A percentile compares a stretch with the other conserved stretches of the same genome.
Evolutionary conservation across 495 filamentous ascomycete species (phyloP).

Genomic region (Penicillium turbatum): DNA sequence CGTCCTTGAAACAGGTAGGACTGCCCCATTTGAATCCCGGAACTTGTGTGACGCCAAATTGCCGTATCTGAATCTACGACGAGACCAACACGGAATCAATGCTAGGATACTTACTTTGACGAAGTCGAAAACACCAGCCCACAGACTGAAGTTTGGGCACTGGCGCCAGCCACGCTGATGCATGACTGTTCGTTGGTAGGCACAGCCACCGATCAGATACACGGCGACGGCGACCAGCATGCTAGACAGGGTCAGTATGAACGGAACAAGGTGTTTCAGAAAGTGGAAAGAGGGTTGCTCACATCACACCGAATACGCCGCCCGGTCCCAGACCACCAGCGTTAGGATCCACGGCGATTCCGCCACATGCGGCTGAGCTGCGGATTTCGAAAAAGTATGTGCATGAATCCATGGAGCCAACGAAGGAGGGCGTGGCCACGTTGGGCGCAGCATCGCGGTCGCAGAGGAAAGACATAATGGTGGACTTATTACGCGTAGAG

Average conservation of each 20-base stretch:
- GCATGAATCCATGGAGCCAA: conserved; percentile 83
- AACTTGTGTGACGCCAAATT: conserved; percentile 19
- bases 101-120: conserved; percentile 62
- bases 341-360: conserved; percentile 55
- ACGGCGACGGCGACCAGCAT: conserved; percentile 73
- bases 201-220: conserved; percentile 87
- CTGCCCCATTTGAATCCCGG: conserved; percentile 21
- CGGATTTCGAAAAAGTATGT: conserved; percentile 98
- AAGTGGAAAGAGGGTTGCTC: conserved; percentile 33
- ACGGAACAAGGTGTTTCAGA: not conserved
- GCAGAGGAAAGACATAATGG: conserved; percentile 89
- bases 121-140: conserved; percentile 83
- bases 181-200: conserved; percentile 92
- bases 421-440: conserved; percentile 68
- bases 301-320: conserved; percentile 91
- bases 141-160: conserved; percentile 88
- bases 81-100: conserved; percentile 33
- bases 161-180: conserved; percentile 95
- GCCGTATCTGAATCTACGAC: conserved; percentile 17
- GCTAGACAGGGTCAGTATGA: conserved; percentile 27
- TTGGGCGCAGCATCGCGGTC: conserved; percentile 64
- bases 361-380: conserved; percentile 77
- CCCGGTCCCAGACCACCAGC: conserved; percentile 71
- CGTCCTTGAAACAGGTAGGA: conserved; percentile 33
- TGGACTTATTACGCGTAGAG: conserved; percentile 64